Percentiles rank a stretch among this genome's conserved stretches.
phyloP scores from a whole-genome alignment of 257 asterid genomes.

The Salvia miltiorrhiza region DNA sequence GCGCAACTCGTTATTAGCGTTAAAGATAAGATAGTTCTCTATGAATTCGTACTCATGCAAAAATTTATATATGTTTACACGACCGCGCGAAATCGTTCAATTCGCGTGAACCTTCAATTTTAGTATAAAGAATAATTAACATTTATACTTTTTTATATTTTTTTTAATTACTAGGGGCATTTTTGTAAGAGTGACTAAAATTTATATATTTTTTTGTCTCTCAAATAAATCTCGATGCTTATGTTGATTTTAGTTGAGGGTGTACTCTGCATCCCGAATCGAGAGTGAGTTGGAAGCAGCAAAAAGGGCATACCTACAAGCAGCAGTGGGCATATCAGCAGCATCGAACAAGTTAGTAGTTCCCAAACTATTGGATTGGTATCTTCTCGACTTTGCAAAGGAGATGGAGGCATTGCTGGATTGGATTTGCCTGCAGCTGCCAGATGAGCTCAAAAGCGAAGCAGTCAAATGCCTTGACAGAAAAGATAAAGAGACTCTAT shows the following conservation, averaged over 20 bases:
- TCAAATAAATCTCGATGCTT: not conserved
- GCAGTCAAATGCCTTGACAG: conserved; percentile 47
- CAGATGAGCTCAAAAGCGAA: conserved; percentile 46
- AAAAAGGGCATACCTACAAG: conserved; percentile 66
- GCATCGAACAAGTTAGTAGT: conserved; percentile 47
- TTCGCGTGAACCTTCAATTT: no score
- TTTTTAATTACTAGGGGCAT: no score
- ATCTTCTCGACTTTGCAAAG: conserved; percentile 79
- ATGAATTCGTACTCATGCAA: no score
- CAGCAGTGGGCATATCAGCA: conserved; percentile 65
- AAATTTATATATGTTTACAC: no score
- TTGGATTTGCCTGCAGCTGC: conserved; percentile 84
- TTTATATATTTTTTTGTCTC: no score
- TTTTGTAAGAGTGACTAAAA: no score
- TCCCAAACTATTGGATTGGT: conserved; percentile 83
- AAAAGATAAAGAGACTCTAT: conserved; percentile 41
- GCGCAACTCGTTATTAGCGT: no score
- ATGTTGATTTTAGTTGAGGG: conserved; percentile 51
- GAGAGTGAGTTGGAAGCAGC: conserved; percentile 70
- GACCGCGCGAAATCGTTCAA: no score
- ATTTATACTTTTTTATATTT: no score
- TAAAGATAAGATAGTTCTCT: no score
- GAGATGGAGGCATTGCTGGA: conserved; percentile 68
- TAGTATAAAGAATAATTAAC: no score
- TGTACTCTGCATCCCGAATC: conserved; percentile 62